Percentiles rank a stretch among this genome's conserved stretches.
phyloP scores from a whole-genome alignment of 768 basidiomycete genomes.

The Boletus bicolor region DNA sequence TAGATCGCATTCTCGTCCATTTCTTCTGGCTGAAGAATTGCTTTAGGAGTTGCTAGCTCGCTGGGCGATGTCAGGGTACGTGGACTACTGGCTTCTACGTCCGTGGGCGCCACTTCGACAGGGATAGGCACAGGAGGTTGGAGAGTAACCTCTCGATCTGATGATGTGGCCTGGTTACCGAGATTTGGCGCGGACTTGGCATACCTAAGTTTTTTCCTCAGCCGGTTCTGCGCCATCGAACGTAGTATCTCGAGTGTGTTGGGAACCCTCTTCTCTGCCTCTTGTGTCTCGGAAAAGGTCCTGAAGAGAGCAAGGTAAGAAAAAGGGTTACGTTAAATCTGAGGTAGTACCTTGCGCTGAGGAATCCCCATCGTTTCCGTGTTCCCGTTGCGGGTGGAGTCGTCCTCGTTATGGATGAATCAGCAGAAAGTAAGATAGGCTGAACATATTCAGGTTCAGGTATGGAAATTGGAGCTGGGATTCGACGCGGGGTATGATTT shows the following conservation, averaged over 20 bases:
- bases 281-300: slow-evolving; percentile 3
- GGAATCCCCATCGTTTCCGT: slow-evolving; percentile 16
- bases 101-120: neutral
- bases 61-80: neutral
- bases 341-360: slow-evolving; percentile 20
- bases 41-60: neutral
- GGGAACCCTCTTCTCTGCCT: slow-evolving; percentile 5
- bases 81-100: neutral
- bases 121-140: neutral
- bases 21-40: slow-evolving; percentile 3
- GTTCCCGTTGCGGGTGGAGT: neutral
- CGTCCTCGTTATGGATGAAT: neutral
- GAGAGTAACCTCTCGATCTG: neutral
- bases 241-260: slow-evolving; percentile 7
- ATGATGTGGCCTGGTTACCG: neutral
- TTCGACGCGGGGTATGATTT: neutral
- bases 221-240: slow-evolving; percentile 12
- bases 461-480: slow-evolving; percentile 14
- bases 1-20: slow-evolving; percentile 26
- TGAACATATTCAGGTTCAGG: slow-evolving; percentile 1
- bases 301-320: slow-evolving; percentile 10
- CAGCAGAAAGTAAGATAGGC: neutral
- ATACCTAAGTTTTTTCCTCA: slow-evolving; percentile 20
- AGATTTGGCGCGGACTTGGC: slow-evolving; percentile 28
- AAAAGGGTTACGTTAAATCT: neutral